Evolutionary conservation across 768 basidiomycete genomes (phyloP).

Genomic region (Lentinula sp.): DNA sequence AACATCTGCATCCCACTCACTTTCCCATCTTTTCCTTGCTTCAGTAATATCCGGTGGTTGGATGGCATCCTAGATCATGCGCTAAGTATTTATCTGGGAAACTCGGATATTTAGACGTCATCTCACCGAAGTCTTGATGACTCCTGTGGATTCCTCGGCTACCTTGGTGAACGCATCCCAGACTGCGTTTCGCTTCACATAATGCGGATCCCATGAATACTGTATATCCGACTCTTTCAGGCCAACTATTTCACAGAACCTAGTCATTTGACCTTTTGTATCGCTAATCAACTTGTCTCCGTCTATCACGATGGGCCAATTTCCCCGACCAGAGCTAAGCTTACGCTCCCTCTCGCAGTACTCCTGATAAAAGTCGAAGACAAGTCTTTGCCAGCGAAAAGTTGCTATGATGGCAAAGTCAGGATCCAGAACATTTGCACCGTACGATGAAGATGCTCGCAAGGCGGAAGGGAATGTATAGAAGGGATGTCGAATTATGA

Average conservation of each 20-base stretch:
- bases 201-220: constrained; percentile 3
- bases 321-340: neutral
- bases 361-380: constrained; percentile 2
- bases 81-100: neutral
- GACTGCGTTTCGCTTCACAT: neutral
- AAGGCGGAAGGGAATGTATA: neutral
- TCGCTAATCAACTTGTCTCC: neutral
- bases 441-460: neutral
- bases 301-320: constrained; percentile 5
- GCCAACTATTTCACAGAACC: neutral
- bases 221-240: neutral
- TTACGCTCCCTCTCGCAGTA: neutral
- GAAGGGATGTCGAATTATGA: constrained; percentile 4
- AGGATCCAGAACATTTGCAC: neutral
- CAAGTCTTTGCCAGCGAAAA: neutral
- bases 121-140: constrained; percentile 2
- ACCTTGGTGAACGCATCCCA: neutral
- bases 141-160: constrained; percentile 1
- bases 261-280: neutral
- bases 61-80: neutral
- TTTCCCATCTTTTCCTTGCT: neutral
- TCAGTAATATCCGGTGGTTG: neutral
- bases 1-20: constrained; percentile 1
- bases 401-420: neutral
- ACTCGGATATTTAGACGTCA: neutral